Base-by-base conservation (phyloP, 2,329 filamentous ascomycete genomes). In the Aspergillus persii region DNA sequence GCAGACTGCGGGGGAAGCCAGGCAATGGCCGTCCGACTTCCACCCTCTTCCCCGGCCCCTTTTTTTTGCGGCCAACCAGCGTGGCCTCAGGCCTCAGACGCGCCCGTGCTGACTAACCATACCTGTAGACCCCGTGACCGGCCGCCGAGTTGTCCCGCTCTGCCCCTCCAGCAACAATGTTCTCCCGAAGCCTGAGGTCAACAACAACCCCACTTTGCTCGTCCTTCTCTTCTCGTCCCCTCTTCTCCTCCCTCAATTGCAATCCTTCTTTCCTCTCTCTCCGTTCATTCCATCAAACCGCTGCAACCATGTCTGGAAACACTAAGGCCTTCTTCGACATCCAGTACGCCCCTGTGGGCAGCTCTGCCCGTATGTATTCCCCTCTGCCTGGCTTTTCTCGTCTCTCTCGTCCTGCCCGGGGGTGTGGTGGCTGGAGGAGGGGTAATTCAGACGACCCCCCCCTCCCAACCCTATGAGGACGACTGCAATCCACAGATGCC, bases 321-420 rank as follows among this genome's bases (percentile, higher is more conserved):
- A 67, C 67, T 77, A 87, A 89, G 77, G 87, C 87, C 81, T 91
- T 81, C 82, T 92, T 94, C 81, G 89, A 93, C 64, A 74, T 96
- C 68, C 80, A 89, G 74, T 81, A 82, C 76, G 80, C 83, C 76
- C 80, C 73, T 58, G 61, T 63, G 36, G 72, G 70, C 65, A 46
- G 62, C 63, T 63, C 62, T 50, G 56, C 65, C 59, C 57, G 71
- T 74, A 69, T 68, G 70, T 75, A 29, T 53, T 26, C 23, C 56
- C 52, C 52, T 48, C 11, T 56, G 18, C 18, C 18, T 23, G 18
- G 18, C 31, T 51, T 58, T 53, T 27, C 56, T 57, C 18, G 58
- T 47, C 57, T 64, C 51, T 23, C 39, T 63, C 61, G 66, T 58
- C 50, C 56, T 54, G 52, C 18, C 18, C 18, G 18, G 18, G 51